Evolutionary conservation across 192 early-diverging fungal genomes (phyloP).

Genomic region (Chytriomyces hyalinus): DNA sequence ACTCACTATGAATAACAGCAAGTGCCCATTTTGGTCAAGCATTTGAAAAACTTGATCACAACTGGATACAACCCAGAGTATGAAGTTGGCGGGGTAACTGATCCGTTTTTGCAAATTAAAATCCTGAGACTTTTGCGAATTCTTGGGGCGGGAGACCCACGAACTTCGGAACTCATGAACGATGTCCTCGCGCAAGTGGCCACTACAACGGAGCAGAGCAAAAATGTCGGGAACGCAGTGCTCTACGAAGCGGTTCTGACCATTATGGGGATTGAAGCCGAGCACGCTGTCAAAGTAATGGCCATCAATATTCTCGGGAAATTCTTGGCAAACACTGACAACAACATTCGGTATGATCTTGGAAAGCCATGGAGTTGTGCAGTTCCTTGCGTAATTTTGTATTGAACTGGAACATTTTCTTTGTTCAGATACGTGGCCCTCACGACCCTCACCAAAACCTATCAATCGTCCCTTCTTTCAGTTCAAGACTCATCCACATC

Average conservation of each 20-base stretch:
- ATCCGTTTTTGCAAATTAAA: slow-evolving; percentile 97
- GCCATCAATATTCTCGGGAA: slow-evolving; percentile 98
- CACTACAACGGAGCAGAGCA: slow-evolving; percentile 88
- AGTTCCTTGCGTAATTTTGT: background rate
- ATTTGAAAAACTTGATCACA: slow-evolving; percentile 85
- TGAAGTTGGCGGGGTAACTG: slow-evolving; percentile 91
- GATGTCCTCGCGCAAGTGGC: slow-evolving; percentile 97
- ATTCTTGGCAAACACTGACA: slow-evolving; percentile 92
- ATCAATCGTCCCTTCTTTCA: slow-evolving; percentile 66
- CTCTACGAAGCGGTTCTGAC: slow-evolving; percentile 97
- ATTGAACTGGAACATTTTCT: background rate
- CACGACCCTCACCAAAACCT: slow-evolving; percentile 87
- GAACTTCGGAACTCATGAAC: slow-evolving; percentile 90
- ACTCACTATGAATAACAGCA: slow-evolving; percentile 9
- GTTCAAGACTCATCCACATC: slow-evolving; percentile 85
- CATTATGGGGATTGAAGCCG: slow-evolving; percentile 92
- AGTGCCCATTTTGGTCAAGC: slow-evolving; percentile 83
- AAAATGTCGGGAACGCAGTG: slow-evolving; percentile 97
- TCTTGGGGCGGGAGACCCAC: slow-evolving; percentile 77
- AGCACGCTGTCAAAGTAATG: slow-evolving; percentile 86
- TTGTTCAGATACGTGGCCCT: slow-evolving; percentile 84
- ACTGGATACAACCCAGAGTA: slow-evolving; percentile 90
- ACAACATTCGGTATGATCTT: slow-evolving; percentile 85
- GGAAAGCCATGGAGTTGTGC: slow-evolving; percentile 19
- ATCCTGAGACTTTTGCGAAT: slow-evolving; percentile 87